phyloP scores from a whole-genome alignment of 306 rosid species.

The Quercus aquifolioides region DNA sequence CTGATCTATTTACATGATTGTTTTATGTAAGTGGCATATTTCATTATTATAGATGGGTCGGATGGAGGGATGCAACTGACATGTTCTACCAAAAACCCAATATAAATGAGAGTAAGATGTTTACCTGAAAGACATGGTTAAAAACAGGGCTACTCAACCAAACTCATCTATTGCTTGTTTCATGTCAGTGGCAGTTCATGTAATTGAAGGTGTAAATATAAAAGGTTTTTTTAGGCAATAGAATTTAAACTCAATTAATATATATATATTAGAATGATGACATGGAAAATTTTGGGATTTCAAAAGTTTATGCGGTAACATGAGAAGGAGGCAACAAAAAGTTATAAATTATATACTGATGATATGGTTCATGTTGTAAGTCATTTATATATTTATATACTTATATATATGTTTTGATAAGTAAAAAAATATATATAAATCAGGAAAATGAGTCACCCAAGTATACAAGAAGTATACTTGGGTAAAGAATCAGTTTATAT shows the following conservation, averaged over 20 bases:
- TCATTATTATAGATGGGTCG: too few species aligned
- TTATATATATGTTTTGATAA: too few species aligned
- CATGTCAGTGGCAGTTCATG: background rate
- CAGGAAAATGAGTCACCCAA: too few species aligned
- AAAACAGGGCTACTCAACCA: background rate
- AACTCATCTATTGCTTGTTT: background rate
- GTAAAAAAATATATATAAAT: too few species aligned
- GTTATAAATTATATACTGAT: background rate
- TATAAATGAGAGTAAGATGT: background rate
- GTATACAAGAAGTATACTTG: too few species aligned
- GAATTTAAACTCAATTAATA: background rate
- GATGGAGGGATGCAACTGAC: background rate
- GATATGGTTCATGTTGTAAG: background rate
- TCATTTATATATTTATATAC: background rate
- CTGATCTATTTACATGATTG: background rate
- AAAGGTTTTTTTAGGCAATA: too few species aligned
- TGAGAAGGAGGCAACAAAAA: too few species aligned
- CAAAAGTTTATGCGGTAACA: too few species aligned
- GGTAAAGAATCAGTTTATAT: too few species aligned
- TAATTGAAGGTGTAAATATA: too few species aligned
- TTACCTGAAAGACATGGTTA: background rate
- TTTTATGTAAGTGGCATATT: background rate
- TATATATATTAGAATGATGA: too few species aligned
- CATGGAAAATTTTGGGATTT: too few species aligned
- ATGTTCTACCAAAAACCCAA: background rate